Base-by-base conservation (phyloP, 2,329 filamentous ascomycete species). In the Aspergillus flavus region DNA sequence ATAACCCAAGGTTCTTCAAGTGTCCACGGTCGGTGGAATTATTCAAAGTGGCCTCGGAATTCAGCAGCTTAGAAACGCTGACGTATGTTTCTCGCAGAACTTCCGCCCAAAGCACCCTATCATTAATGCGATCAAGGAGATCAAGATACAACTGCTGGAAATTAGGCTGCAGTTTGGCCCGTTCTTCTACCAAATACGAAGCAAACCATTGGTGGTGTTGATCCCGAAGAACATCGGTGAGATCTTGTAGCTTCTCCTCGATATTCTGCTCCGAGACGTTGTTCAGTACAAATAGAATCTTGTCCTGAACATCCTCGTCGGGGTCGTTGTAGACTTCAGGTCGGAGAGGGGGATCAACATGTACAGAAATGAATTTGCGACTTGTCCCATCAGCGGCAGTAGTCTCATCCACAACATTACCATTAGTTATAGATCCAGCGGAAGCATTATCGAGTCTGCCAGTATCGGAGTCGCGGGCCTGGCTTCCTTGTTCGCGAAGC, bases 161-260 rank as follows among this genome's bases (percentile, higher is more conserved):
- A 77, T 99, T 99, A 6, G 94, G 94, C 75, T 99, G 94, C 83
- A 97, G 90, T 79, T 97, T 98, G 36, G 94, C 96, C 53, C 96
- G 92, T 75, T 97, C 92, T 73, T 97, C 94, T 3, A 99, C 95
- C 11, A 99, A 84, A 73, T 98, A 96, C 55, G 89, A 89, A 7
- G 96, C 95, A 74, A 99, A 99, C 95, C 95, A 99, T 74, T 96
- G 93, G 72, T 96, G 91, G 75, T 97, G 91, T 69, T 89, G 89
- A 59, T 91, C 87, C 57, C 93, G 89, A 55, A 99, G 81, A 52
- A 91, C 88, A 45, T 92, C 89, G 57, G 88, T 89, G 43, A 99
- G 86, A 69, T 97, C 93, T 59, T 85, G 85, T 72, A 94, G 90
- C 79, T 97, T 97, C 46, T 90, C 86, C 58, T 92, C 88, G 21